Evolutionary conservation across 306 rosid species (phyloP), one percentile per base, ranked within the genome.

Genomic region (Mimosa bimucronata): DNA sequence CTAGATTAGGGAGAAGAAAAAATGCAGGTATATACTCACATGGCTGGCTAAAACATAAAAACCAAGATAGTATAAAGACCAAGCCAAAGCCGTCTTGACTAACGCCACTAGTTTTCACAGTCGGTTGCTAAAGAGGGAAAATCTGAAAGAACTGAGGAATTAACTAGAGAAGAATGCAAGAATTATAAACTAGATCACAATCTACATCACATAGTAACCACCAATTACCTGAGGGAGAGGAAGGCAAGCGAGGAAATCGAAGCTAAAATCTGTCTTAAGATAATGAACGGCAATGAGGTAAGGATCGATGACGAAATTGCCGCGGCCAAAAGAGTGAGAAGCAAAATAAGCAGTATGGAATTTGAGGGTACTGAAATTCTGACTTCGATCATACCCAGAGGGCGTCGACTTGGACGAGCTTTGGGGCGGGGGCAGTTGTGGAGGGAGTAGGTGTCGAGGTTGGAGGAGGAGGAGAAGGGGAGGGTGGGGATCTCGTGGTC

Each of bases 191-290:
- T 97, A 94, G 71, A 88, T 88, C 79, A 91, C 77, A 18, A 88
- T 91, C 97, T 94, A 92, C 71, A 16, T 65, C 10, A 65, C 25
- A 31, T 65, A 65, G 19, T 9, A 61, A 58, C 66, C 18, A 25
- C 34, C 4, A n/a, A 88, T 66, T 73, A 89, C 98, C 95, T 91
- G 98, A 1, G 98, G 98, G 18, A 95, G 88, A 21, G 98, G 98
- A 19, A 95, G 89, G 10, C 88, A 69, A 16, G 97, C 91, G 13
- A 94, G 88, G 52, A 92, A 87, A 86, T 95, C 98, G 34, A 92
- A 21, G 37, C 86, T 5, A 73, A 92, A 95, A 77, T 90, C 91
- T 12, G 84, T 61, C 40, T 38, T 84, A 66, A 92, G 83, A 28
- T 95, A 91, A 53, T 91, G 91, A 6, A 40, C 9, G n/a, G 94